Conservation (phyloP, 2,329 filamentous ascomycete species). For the Botrytis hyacinthi region DNA sequence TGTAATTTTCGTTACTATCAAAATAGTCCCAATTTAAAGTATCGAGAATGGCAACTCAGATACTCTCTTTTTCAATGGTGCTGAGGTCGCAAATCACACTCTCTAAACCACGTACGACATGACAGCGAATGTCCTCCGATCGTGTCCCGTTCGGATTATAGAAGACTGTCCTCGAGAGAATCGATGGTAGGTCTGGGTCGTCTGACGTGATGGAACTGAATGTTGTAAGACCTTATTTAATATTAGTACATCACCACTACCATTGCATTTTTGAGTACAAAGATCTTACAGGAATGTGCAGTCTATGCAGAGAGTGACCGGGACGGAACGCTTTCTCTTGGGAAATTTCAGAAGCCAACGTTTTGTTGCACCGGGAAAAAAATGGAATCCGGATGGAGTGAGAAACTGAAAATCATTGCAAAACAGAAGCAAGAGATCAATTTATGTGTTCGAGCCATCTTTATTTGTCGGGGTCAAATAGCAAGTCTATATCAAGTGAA, state of each 20-base stretch:
- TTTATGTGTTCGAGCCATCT: neutral
- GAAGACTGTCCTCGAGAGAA: neutral
- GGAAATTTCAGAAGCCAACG: neutral
- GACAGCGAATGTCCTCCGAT: neutral
- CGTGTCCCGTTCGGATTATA: neutral
- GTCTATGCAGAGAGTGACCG: neutral
- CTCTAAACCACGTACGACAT: neutral
- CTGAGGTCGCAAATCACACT: neutral
- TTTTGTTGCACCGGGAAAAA: neutral
- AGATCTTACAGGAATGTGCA: neutral
- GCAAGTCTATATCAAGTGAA: fast-evolving
- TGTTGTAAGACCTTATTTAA: neutral
- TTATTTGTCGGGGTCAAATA: neutral
- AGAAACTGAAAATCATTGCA: neutral
- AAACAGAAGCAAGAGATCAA: neutral
- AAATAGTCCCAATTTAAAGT: neutral
- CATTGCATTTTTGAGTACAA: neutral
- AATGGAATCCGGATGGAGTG: neutral
- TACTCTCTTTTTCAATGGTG: neutral
- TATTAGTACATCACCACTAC: neutral
- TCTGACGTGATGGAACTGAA: neutral
- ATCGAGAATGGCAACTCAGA: neutral
- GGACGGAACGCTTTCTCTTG: neutral
- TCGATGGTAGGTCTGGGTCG: neutral
- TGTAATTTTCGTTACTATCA: neutral